These are phyloP conservation scores for Pezicula radicicola DNA, from an alignment of 2,329 filamentous ascomycete genomes.

Conservation along the genomic window DNA sequence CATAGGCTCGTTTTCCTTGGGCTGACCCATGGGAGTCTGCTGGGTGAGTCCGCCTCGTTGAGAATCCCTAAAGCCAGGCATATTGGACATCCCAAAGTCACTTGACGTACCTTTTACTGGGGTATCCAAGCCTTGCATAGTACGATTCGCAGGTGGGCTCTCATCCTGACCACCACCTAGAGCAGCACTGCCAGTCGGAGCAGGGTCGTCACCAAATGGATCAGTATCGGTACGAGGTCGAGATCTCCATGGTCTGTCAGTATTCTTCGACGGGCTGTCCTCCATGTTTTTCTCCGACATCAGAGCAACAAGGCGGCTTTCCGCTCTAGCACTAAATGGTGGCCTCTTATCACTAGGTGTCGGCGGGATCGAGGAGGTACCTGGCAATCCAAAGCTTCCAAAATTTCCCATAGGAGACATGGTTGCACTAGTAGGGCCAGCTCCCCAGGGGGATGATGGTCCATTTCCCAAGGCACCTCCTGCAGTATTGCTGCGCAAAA, in stretches of 20 bases:
- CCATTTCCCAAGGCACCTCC: slow-evolving; percentile 42
- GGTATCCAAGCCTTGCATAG: slow-evolving; percentile 40
- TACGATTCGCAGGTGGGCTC: slow-evolving; percentile 45
- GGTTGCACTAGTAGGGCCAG: slow-evolving; percentile 49
- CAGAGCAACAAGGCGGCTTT: slow-evolving; percentile 82
- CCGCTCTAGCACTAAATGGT: slow-evolving; percentile 63
- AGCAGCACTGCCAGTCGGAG: slow-evolving; percentile 65
- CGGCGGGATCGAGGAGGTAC: slow-evolving; percentile 46
- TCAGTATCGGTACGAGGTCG: slow-evolving; percentile 71
- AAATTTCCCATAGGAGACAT: slow-evolving; percentile 80
- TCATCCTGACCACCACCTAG: slow-evolving; percentile 74
- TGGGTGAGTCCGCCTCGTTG: slow-evolving; percentile 40
- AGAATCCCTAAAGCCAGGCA: slow-evolving; percentile 55
- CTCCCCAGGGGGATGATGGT: slow-evolving; percentile 42
- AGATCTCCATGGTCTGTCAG: slow-evolving; percentile 54
- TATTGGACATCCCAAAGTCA: slow-evolving; percentile 62
- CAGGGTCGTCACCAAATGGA: slow-evolving; percentile 66
- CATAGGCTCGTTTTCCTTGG: slow-evolving; percentile 63
- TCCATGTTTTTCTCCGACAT: slow-evolving; percentile 77
- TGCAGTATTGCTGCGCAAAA: slow-evolving; percentile 53
- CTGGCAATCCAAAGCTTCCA: slow-evolving; percentile 76
- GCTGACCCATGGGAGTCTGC: slow-evolving; percentile 31
- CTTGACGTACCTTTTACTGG: slow-evolving; percentile 38
- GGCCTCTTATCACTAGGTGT: slow-evolving; percentile 68
- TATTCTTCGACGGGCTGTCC: slow-evolving; percentile 51